Conservation (phyloP, 1,284 basidiomycete genomes). For the Exsudoporus floridanus region DNA sequence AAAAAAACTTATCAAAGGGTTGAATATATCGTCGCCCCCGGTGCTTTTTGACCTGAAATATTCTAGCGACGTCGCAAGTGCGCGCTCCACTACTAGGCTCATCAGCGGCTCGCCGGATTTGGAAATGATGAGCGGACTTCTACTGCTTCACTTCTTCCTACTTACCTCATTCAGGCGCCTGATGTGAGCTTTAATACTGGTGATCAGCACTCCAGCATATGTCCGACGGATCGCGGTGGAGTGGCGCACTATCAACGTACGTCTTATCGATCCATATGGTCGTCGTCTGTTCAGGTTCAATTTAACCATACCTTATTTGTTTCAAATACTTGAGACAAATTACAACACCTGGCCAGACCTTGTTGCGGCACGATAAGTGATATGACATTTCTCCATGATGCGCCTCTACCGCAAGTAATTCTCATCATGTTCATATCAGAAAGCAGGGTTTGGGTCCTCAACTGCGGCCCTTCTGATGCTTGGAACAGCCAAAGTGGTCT, state of each 20-base stretch:
- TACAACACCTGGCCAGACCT: neutral
- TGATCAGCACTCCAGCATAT: slow-evolving; percentile 2
- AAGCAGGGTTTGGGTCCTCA: neutral
- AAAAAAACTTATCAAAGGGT: neutral
- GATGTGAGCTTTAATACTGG: slow-evolving; percentile 8
- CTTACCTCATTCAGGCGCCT: slow-evolving; percentile 9
- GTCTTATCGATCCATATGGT: slow-evolving; percentile 10
- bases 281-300: slow-evolving; percentile 3
- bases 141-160: neutral
- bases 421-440: neutral
- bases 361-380: neutral
- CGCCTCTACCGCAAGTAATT: neutral
- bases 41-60: neutral
- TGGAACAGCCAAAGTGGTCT: neutral
- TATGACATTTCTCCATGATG: slow-evolving; percentile 4
- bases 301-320: slow-evolving; percentile 4
- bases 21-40: neutral
- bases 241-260: slow-evolving; percentile 13
- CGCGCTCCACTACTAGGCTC: no score
- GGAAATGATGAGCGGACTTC: neutral
- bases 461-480: neutral
- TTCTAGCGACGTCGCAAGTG: neutral
- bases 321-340: slow-evolving; percentile 5
- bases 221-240: slow-evolving; percentile 10
- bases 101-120: slow-evolving; percentile 1